Percentiles rank a stretch among this genome's conserved stretches.
phyloP scores from a whole-genome alignment of 257 asterid species.

The Plantago ovata region DNA sequence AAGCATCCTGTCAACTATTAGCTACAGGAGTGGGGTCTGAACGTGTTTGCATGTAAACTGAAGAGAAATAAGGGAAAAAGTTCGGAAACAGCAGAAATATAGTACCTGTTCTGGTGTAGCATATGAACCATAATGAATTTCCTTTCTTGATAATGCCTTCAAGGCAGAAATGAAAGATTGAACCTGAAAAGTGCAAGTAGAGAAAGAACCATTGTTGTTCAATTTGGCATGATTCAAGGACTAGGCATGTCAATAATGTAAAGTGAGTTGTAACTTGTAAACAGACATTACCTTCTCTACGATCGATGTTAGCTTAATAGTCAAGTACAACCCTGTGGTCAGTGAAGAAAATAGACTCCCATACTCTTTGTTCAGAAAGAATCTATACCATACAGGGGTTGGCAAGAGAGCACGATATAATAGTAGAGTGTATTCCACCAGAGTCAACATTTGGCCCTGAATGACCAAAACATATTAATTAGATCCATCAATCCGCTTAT shows the following conservation, averaged over 20 bases:
- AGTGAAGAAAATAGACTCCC: slow-evolving; percentile 81
- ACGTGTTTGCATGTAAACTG: too few relatives aligned
- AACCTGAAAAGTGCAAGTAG: slow-evolving; percentile 38
- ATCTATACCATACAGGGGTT: slow-evolving; percentile 81
- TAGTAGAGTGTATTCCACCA: slow-evolving; percentile 65
- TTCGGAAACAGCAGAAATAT: not conserved
- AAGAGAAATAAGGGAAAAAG: not conserved
- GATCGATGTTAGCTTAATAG: slow-evolving; percentile 75
- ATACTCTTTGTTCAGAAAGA: slow-evolving; percentile 81
- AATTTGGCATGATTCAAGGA: slow-evolving; percentile 2
- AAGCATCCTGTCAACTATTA: too few relatives aligned
- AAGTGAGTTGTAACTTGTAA: not conserved
- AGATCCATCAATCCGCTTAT: not conserved
- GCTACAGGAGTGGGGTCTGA: too few relatives aligned
- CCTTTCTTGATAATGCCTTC: slow-evolving; percentile 64
- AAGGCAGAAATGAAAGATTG: slow-evolving; percentile 50
- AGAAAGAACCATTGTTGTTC: not conserved
- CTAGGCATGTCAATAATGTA: not conserved
- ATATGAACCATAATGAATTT: slow-evolving; percentile 57
- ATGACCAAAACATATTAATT: slow-evolving; percentile 17
- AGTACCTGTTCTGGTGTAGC: slow-evolving; percentile 78
- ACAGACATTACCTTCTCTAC: slow-evolving; percentile 58
- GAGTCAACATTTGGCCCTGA: slow-evolving; percentile 82
- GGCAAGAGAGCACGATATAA: slow-evolving; percentile 80
- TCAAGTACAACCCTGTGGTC: slow-evolving; percentile 71